Evolutionary conservation across 2,329 filamentous ascomycete species (phyloP).

Genomic region (Ophiobolus disseminans): DNA sequence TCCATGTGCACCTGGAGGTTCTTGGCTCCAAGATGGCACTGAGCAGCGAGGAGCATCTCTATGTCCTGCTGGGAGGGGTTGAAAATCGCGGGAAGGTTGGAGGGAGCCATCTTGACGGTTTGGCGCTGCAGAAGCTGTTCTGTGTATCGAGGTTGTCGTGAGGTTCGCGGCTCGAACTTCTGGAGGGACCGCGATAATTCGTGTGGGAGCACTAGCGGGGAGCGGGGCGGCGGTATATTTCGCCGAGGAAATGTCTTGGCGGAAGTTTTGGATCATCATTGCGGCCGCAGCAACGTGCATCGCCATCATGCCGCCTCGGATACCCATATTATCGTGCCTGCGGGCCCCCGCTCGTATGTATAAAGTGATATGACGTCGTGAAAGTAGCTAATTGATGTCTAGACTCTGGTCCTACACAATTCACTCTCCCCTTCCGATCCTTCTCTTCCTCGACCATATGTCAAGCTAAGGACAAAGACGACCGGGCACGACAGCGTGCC

Average conservation of each 20-base stretch:
- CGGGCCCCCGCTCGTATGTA: constrained; percentile 48
- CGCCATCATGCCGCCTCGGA: constrained; percentile 56
- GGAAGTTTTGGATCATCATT: constrained; percentile 7
- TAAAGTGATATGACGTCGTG: background rate
- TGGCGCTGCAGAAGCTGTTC: constrained; percentile 38
- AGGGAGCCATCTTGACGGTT: constrained; percentile 82
- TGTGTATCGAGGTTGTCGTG: constrained; percentile 28
- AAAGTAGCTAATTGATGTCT: constrained; percentile 5
- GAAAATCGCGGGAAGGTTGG: constrained; percentile 93
- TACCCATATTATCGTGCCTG: constrained; percentile 54
- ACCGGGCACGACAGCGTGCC: constrained; percentile 61
- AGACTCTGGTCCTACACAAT: constrained; percentile 40
- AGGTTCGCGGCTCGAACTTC: constrained; percentile 32
- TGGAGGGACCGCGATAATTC: constrained; percentile 24
- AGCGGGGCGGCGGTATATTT: constrained; percentile 3
- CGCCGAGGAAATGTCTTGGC: constrained; percentile 5
- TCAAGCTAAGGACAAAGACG: constrained; percentile 59
- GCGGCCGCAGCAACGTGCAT: constrained; percentile 8
- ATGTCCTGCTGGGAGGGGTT: constrained; percentile 98
- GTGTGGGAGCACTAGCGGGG: constrained; percentile 21
- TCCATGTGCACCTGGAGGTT: constrained; percentile 99
- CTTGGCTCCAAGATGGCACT: constrained; percentile 97
- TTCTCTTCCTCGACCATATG: constrained; percentile 70
- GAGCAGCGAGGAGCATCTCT: constrained; percentile 98
- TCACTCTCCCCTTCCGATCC: constrained; percentile 61